These are phyloP conservation scores for Eucalyptus lansdowneana DNA, from an alignment of 345 rosid genomes.

Conservation along the genomic window DNA sequence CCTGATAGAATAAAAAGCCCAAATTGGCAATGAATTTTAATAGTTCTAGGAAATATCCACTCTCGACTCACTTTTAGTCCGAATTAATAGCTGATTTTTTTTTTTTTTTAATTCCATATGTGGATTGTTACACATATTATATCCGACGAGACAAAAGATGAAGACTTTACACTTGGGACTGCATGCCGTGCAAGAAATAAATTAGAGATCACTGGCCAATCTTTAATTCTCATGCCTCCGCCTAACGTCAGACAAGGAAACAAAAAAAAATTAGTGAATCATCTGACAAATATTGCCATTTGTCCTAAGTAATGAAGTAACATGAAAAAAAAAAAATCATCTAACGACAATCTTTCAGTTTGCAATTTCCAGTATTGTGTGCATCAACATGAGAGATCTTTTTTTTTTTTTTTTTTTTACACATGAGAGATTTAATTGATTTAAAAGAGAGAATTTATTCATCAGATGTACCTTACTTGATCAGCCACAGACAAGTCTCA, in stretches of 20 bases:
- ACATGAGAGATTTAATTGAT: background rate
- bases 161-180: background rate
- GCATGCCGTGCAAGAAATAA: background rate
- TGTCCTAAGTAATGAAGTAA: background rate
- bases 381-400: background rate
- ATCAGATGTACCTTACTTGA: accelerated
- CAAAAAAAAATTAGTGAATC: background rate
- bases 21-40: background rate
- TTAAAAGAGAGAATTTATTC: background rate
- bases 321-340: background rate
- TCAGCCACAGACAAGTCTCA: background rate
- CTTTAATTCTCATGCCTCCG: background rate
- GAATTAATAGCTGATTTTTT: too few relatives aligned
- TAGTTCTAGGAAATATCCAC: background rate
- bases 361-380: background rate
- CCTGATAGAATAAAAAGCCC: background rate
- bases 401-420: background rate
- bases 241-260: background rate
- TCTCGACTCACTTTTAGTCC: background rate
- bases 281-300: background rate
- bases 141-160: background rate
- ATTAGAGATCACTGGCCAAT: background rate
- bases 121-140: background rate
- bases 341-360: background rate
- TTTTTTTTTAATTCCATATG: background rate